phyloP scores from a whole-genome alignment of 805 yeast genomes.

The Wickerhamiella siamensis region DNA sequence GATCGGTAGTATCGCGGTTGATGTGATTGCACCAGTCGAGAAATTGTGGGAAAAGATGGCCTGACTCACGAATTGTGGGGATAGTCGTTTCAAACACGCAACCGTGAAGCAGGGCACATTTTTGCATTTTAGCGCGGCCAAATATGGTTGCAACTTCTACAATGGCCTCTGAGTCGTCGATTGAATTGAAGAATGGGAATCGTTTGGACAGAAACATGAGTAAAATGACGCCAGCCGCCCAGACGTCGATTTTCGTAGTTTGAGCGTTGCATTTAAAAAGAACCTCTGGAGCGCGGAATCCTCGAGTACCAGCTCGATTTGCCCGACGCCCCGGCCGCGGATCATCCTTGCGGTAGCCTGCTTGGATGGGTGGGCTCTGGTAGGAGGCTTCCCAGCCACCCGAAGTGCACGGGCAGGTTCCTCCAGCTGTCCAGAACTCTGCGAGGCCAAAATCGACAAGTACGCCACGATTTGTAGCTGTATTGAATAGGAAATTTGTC shows the following conservation, averaged over 20 bases:
- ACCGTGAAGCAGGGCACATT: constrained; percentile 77
- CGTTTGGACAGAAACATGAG: constrained; percentile 62
- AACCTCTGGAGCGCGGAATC: constrained; percentile 90
- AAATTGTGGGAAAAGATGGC: constrained; percentile 30
- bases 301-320: constrained; percentile 92
- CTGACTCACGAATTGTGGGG: constrained; percentile 34
- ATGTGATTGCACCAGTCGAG: constrained; percentile 22
- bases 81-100: constrained; percentile 62
- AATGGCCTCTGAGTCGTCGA: constrained; percentile 85
- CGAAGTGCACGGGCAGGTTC: constrained; percentile 10
- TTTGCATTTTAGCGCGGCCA: constrained; percentile 58
- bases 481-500: constrained; percentile 59
- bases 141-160: constrained; percentile 71
- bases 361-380: constrained; percentile 25
- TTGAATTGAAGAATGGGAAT: constrained; percentile 87
- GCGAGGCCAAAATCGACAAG: constrained; percentile 89
- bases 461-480: constrained; percentile 55
- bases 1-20: constrained; percentile 1
- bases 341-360: constrained; percentile 79
- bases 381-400: constrained; percentile 15
- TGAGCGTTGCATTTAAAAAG: constrained; percentile 75
- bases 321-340: constrained; percentile 81
- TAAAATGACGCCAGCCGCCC: constrained; percentile 87
- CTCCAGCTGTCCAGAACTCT: constrained; percentile 34
- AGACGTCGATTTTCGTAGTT: constrained; percentile 65